Base-by-base conservation (phyloP, 139 green algal genomes). In the Choricystis sp. region DNA sequence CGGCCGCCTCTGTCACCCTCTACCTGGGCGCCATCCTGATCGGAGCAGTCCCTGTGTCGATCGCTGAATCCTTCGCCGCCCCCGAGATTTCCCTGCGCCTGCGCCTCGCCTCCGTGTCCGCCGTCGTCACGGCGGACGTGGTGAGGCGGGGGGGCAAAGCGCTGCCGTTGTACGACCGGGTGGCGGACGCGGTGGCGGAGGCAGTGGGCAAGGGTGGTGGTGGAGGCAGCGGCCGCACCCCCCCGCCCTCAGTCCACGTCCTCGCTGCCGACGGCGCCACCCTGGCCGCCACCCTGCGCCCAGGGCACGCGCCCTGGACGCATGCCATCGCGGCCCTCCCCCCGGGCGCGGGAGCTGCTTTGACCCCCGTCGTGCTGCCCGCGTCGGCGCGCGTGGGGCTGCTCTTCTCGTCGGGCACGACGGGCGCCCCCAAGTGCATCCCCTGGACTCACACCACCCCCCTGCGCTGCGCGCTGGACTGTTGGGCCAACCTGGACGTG, bases 351-450 rank as follows among this genome's bases (percentile, higher is more conserved):
- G 19, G 0, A 1, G 48, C 29, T 3, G 24, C 48, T 19, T 9
- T 20, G 29, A 19, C 62, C 57, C 4, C 5, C 3, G 57, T 79
- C 0, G 67, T 82, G 29, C 27, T 78, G 0, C 73, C 69, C 1
- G 61, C 71, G n/a, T 64, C 74, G 0, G 77, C 76, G 19, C 31
- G 68, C 26, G 85, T 70, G 56, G 88, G 87, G 68, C 81, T 97
- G 29, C 78, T 97, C 14, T 97, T 97, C 73, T 93, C 82, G 4
- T 95, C 85, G 0, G 90, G 90, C 59, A 97, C 90, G 16, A 97
- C 90, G 30, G 88, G 85, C 19, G 80, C 89, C 59, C 91, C 90
- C 55, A 97, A 97, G 68, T 87, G 87, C 56, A 96, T 97, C n/a
- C 78, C 85, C 1, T 97, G 85, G 85, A 88, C 75, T 0, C 87